Evolutionary conservation across 768 basidiomycete genomes (phyloP).

Genomic region (Artomyces pyxidatus): DNA sequence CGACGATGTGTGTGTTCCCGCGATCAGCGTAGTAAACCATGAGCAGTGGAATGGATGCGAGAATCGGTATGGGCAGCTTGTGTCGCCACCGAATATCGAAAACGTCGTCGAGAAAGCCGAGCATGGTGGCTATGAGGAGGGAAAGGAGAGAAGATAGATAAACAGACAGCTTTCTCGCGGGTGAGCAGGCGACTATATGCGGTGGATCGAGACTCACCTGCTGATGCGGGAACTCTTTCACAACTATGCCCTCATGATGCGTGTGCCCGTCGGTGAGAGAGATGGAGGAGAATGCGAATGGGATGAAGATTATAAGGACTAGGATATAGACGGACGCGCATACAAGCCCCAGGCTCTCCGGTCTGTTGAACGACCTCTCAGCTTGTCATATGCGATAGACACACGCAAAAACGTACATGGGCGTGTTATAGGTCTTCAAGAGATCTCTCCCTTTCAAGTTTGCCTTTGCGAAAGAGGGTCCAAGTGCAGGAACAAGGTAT

Average conservation of each 20-base stretch:
- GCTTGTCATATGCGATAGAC: too few relatives aligned
- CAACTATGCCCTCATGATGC: constrained; percentile 51
- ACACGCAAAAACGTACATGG: constrained; percentile 43
- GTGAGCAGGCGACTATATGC: neutral
- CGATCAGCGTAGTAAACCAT: constrained; percentile 95
- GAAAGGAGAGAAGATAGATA: constrained; percentile 93
- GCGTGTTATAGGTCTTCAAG: constrained; percentile 69
- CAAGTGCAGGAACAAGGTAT: constrained; percentile 77
- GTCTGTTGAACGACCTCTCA: too few relatives aligned
- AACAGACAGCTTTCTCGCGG: constrained; percentile 60
- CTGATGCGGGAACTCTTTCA: constrained; percentile 69
- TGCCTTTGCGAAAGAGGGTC: constrained; percentile 70
- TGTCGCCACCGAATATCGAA: constrained; percentile 99
- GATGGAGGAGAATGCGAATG: constrained; percentile 83
- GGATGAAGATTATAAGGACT: constrained; percentile 85
- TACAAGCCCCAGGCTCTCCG: constrained; percentile 90
- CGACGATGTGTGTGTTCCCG: constrained; percentile 89
- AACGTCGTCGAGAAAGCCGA: constrained; percentile 95
- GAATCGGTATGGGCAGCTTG: constrained; percentile 93
- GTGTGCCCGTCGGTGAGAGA: constrained; percentile 40
- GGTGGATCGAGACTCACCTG: constrained; percentile 38
- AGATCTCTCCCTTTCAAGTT: constrained; percentile 82
- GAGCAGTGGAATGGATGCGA: constrained; percentile 89
- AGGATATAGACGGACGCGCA: constrained; percentile 86
- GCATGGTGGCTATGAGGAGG: constrained; percentile 82